A percentile compares a stretch with the other conserved stretches of the same genome.
phyloP scores from a whole-genome alignment of 768 basidiomycete species.

The Lanmaoa rubissima region DNA sequence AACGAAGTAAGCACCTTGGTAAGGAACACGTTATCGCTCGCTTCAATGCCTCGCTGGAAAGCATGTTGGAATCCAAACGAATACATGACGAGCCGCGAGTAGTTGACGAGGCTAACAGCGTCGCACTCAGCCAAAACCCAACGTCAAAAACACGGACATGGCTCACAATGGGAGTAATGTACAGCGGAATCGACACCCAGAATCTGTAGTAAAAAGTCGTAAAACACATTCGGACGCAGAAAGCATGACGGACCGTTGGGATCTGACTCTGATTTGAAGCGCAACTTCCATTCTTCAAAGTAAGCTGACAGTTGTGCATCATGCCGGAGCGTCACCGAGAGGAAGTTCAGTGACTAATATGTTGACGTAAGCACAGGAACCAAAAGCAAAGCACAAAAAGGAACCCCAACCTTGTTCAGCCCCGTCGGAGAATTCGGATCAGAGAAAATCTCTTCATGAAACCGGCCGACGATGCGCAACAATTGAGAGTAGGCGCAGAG shows the following conservation, averaged over 20 bases:
- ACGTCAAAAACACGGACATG: neutral
- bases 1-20: slow-evolving; percentile 45
- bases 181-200: slow-evolving; percentile 58
- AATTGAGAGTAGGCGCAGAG: slow-evolving; percentile 71
- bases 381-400: neutral
- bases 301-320: slow-evolving; percentile 57
- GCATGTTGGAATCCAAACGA: slow-evolving; percentile 87
- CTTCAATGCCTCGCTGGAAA: slow-evolving; percentile 64
- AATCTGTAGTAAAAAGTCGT: slow-evolving; percentile 39
- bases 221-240: neutral
- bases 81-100: slow-evolving; percentile 81
- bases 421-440: slow-evolving; percentile 66
- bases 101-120: slow-evolving; percentile 58
- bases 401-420: slow-evolving; percentile 55
- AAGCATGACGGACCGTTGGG: slow-evolving; percentile 42
- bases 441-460: slow-evolving; percentile 77
- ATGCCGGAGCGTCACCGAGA: slow-evolving; percentile 56
- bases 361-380: slow-evolving; percentile 5
- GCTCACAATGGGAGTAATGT: slow-evolving; percentile 72
- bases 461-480: slow-evolving; percentile 65
- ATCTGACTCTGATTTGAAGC: slow-evolving; percentile 61
- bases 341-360: slow-evolving; percentile 62
- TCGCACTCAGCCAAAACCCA: slow-evolving; percentile 1
- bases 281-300: slow-evolving; percentile 63
- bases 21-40: slow-evolving; percentile 64